Evolutionary conservation across 2,329 filamentous ascomycete species (phyloP), one percentile per base, ranked within the genome.

Genomic region (Alternaria atra): DNA sequence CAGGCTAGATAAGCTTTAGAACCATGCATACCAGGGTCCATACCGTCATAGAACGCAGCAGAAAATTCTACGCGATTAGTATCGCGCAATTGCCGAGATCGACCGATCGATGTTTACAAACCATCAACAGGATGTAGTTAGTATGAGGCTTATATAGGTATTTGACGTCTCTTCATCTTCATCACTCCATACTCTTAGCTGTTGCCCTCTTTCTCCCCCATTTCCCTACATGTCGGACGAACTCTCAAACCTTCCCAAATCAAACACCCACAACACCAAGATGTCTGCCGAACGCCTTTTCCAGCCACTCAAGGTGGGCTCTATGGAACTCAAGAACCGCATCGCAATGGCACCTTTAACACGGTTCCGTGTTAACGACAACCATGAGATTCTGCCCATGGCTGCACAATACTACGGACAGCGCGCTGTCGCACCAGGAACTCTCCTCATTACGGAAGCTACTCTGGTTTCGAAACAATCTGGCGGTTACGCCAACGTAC

Each of bases 361-460:
- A 2, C 74, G 81, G 7, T 81, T 81, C 66, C 78, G 81, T 47
- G 80, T 80, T 46, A 72, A 75, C 48, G 80, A 86, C 55, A 77
- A 85, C 56, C 82, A 85, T 66, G 80, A 83, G 3, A 83, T 83
- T 7, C 64, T 74, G 3, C 74, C 73, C n/a, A 69, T 77, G 51
- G 80, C 81, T 1, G 70, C 76, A 47, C 80, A 85, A 35, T 86
- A 88, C 77, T 88, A 88, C 69, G 77, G 74, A 6, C 85, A 89
- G 69, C 82, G 86, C 17, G 84, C 80, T 35, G 80, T 79, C 6
- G 76, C 81, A 1, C 81, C 82, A 0, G 86, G 86, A 30, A 88
- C 86, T 0, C 79, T 90, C 2, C 71, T 90, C 32, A 85, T 90
- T 64, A 82, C 83, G 1, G 88, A 90, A 73, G 87, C 82, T 1